Percentiles rank a stretch among this genome's conserved stretches.
phyloP scores from a whole-genome alignment of 139 green algal species.

The Volvox reticuliferus region DNA sequence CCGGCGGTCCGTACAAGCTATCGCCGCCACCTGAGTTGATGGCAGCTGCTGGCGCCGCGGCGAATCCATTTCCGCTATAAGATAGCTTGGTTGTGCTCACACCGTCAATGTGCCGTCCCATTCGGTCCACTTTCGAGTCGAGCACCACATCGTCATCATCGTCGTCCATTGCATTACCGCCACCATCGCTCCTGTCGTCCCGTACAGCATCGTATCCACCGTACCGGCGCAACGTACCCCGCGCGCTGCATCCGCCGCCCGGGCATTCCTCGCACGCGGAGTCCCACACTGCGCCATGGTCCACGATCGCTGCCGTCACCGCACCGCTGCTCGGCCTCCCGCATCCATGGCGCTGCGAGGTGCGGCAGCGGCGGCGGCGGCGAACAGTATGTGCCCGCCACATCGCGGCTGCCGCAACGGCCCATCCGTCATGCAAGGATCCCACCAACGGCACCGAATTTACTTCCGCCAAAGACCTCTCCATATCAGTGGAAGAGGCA shows the following conservation, averaged over 20 bases:
- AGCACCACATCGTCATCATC: background rate
- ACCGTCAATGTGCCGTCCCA: background rate
- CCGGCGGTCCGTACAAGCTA: background rate
- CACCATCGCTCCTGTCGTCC: background rate
- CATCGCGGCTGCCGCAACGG: background rate
- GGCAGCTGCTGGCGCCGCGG: background rate
- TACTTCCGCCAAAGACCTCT: background rate
- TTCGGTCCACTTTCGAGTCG: background rate
- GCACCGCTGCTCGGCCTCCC: background rate
- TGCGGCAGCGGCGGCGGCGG: background rate
- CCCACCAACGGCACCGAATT: background rate
- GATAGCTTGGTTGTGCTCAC: background rate
- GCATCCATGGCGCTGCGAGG: background rate
- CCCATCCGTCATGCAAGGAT: background rate
- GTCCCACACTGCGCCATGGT: background rate
- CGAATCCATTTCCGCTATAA: background rate
- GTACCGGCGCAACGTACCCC: background rate
- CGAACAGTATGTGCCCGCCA: background rate
- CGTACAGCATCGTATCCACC: background rate
- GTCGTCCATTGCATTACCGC: background rate
- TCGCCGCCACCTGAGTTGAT: background rate
- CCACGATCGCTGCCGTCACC: background rate
- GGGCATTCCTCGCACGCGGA: background rate
- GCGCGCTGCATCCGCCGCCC: background rate
- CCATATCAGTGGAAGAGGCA: no score